Base-by-base conservation (phyloP, 1,284 basidiomycete species). In the Cutaneotrichosporon sp. region DNA sequence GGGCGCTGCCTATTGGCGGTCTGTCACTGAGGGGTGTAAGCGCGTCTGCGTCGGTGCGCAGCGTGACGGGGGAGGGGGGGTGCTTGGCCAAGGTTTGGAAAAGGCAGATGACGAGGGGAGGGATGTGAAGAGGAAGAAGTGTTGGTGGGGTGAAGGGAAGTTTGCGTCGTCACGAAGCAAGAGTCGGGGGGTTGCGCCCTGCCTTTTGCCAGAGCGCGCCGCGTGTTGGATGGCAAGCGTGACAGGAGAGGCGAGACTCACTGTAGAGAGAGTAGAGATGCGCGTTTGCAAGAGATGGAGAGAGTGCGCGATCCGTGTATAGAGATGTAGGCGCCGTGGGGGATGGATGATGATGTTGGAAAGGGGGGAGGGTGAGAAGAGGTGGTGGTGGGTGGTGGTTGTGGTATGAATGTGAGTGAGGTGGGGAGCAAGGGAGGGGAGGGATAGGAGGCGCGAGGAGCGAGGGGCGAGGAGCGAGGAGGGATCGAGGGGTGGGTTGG, bases 1-100 rank as follows among this genome's bases (percentile, higher is more conserved):
- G 16, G 3, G n/a, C 50, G 42, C 46, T 13, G 45, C 46, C 42
- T 55, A 65, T 57, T 62, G 57, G 54, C 53, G 57, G 50, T 22
- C 43, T 49, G 59, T 54, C 59, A 62, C 51, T 53, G 59, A 45
- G 57, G 29, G 51, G 34, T 33, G 54, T 60, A 29, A 50, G 49
- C 36, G 27, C 11, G 25, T 31, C 14, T 29, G 7, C 27, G 56
- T 34, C 55, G 24, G 54, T 46, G 43, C 27, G 31, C 22, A 18
- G 27, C 18, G 50, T 20, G 31, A 36, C 24, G 45, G 33, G 20
- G 11, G 8, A 24, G 24, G 45, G 25, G 11, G 24, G 10, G 22
- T n/a, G n/a, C n/a, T n/a, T n/a, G n/a, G n/a, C n/a, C n/a, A n/a
- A n/a, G n/a, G n/a, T n/a, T n/a, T n/a, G n/a, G 43, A 16, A 38